Percentiles rank a stretch among this genome's conserved stretches.
Evolutionary conservation across 257 asterid species (phyloP).

Genomic region (Solanum pennellii): DNA sequence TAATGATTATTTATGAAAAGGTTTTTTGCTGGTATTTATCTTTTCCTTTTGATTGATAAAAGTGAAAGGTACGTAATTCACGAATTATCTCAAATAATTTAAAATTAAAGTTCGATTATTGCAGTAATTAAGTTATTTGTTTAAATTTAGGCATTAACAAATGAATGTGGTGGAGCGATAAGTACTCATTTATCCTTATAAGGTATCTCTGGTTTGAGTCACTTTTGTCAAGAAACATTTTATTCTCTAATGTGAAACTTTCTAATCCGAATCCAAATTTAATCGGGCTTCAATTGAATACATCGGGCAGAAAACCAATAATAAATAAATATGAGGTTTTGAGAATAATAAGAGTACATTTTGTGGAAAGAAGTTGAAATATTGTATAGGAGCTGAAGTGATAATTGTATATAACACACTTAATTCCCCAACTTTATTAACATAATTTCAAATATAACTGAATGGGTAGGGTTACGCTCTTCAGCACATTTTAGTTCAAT

Average conservation of each 20-base stretch:
- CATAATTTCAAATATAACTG: not conserved
- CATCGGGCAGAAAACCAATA: too few species aligned
- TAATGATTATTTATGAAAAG: not conserved
- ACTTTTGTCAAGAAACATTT: not conserved
- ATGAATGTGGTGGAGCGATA: too few species aligned
- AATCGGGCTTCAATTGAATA: not conserved
- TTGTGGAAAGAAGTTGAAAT: not conserved
- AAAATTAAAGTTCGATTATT: too few species aligned
- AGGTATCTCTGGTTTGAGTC: not conserved
- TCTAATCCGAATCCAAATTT: fast-evolving
- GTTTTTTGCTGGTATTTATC: not conserved
- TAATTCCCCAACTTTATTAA: not conserved
- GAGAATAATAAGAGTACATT: not conserved
- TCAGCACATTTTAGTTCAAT: not conserved
- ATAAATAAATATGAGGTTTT: not conserved
- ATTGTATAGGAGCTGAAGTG: not conserved
- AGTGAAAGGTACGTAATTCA: not conserved
- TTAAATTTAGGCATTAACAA: too few species aligned
- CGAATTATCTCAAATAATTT: too few species aligned
- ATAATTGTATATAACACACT: not conserved
- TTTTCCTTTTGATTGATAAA: not conserved
- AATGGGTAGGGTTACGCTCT: not conserved
- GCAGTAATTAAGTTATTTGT: too few species aligned
- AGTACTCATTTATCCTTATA: not conserved
- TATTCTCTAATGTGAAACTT: not conserved